Evolutionary conservation across 2,329 filamentous ascomycete genomes (phyloP).

Genomic region (Knoxdaviesia proteae): DNA sequence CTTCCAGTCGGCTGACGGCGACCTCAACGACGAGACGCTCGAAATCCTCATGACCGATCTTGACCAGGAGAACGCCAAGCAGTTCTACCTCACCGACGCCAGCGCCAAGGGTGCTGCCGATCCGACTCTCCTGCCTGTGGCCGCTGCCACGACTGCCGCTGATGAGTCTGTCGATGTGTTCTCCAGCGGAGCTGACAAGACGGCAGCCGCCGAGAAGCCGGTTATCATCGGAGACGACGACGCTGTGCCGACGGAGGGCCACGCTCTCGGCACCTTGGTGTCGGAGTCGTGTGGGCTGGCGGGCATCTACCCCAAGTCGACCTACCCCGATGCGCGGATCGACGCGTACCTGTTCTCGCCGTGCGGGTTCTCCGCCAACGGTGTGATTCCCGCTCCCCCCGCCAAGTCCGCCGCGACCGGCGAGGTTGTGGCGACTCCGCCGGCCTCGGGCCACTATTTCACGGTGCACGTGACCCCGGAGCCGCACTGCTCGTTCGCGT

Average conservation of each 20-base stretch:
- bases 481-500: slow-evolving; percentile 90
- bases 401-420: slow-evolving; percentile 20
- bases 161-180: slow-evolving; percentile 64
- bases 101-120: slow-evolving; percentile 59
- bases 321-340: slow-evolving; percentile 81
- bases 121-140: slow-evolving; percentile 12
- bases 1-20: slow-evolving; percentile 18
- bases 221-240: slow-evolving; percentile 30
- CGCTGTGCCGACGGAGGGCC: slow-evolving; percentile 69
- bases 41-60: slow-evolving; percentile 56
- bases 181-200: slow-evolving; percentile 37
- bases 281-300: slow-evolving; percentile 78
- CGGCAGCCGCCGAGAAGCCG: slow-evolving; percentile 7
- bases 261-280: slow-evolving; percentile 79
- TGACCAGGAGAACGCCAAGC: slow-evolving; percentile 45
- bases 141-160: slow-evolving; percentile 1
- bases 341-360: slow-evolving; percentile 94
- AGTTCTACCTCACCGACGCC: slow-evolving; percentile 52
- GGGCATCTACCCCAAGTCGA: slow-evolving; percentile 66
- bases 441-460: slow-evolving; percentile 51
- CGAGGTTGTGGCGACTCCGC: slow-evolving; percentile 1
- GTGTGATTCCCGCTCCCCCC: slow-evolving; percentile 64
- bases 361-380: slow-evolving; percentile 94
- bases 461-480: slow-evolving; percentile 97
- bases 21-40: slow-evolving; percentile 51